A percentile compares a stretch with the other conserved stretches of the same genome.
Evolutionary conservation across 1,139 yeast species (phyloP).

Genomic region (Magnusiomyces sp.): DNA sequence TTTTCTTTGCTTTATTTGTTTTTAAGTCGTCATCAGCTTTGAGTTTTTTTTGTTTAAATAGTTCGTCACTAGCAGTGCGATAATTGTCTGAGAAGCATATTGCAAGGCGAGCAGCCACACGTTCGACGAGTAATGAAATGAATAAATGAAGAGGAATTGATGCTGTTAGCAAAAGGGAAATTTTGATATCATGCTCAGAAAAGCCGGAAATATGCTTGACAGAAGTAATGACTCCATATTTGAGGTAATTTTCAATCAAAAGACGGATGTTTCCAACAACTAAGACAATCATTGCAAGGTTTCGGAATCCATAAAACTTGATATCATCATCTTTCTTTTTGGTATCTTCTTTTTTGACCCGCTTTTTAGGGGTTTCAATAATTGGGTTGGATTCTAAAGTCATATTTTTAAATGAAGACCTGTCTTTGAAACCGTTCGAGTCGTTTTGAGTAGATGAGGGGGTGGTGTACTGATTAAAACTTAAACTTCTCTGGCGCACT

Average conservation of each 20-base stretch:
- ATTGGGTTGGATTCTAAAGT: too few species aligned
- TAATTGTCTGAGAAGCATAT: too few species aligned
- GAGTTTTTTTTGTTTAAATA: too few species aligned
- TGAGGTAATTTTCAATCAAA: slow-evolving; percentile 32
- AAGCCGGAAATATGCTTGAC: slow-evolving; percentile 29
- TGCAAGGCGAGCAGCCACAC: slow-evolving; percentile 18
- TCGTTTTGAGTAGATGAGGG: too few species aligned
- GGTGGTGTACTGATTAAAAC: not conserved
- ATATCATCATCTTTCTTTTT: too few species aligned
- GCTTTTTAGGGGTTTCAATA: too few species aligned
- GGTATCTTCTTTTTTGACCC: too few species aligned
- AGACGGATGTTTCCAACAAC: slow-evolving; percentile 35
- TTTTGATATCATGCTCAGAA: slow-evolving; percentile 26
- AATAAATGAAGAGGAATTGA: slow-evolving; percentile 33
- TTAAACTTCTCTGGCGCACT: not conserved
- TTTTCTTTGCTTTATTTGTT: not conserved
- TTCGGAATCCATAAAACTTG: slow-evolving; percentile 33
- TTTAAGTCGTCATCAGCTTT: too few species aligned
- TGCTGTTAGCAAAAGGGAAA: slow-evolving; percentile 24
- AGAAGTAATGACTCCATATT: slow-evolving; percentile 31
- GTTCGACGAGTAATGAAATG: slow-evolving; percentile 32
- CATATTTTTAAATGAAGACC: too few species aligned
- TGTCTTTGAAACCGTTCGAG: too few species aligned
- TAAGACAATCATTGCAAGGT: slow-evolving; percentile 34
- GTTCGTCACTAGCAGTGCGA: too few species aligned